phyloP scores from a whole-genome alignment of 176 grass and related monocot genomes.

The Olyra latifolia region DNA sequence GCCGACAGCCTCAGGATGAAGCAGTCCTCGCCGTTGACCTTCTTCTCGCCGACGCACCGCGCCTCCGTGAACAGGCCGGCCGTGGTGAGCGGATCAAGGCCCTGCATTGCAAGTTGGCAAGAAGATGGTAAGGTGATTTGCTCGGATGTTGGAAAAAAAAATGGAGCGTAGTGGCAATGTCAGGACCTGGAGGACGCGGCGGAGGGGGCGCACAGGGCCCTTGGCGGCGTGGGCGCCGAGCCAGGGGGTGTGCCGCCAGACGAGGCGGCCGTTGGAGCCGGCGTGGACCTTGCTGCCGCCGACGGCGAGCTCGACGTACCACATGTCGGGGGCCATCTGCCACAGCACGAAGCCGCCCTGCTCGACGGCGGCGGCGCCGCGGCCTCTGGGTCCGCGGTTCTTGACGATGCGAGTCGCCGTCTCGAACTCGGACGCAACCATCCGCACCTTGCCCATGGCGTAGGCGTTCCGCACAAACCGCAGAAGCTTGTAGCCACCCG shows the following conservation, averaged over 20 bases:
- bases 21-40: conserved; percentile 92
- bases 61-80: conserved; percentile 72
- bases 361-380: conserved; percentile 49
- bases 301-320: conserved; percentile 95
- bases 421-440: conserved; percentile 89
- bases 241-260: conserved; percentile 98
- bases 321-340: conserved; percentile 91
- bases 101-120: conserved; percentile 43
- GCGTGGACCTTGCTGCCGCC: conserved; percentile 86
- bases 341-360: conserved; percentile 91
- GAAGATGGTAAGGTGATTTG: conserved; percentile 16
- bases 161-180: too few species aligned
- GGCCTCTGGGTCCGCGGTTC: conserved; percentile 53
- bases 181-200: conserved; percentile 94
- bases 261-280: conserved; percentile 82
- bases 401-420: conserved; percentile 66
- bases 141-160: neutral
- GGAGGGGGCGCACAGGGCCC: conserved; percentile 79
- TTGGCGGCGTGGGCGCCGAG: conserved; percentile 91
- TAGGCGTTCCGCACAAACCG: conserved; percentile 75
- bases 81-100: conserved; percentile 82
- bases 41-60: conserved; percentile 91
- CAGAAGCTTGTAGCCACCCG: conserved; percentile 63
- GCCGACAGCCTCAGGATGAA: conserved; percentile 90
- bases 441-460: conserved; percentile 89